These are phyloP conservation scores for Catharanthus roseus DNA, from an alignment of 257 asterid species.

Conservation along the genomic window DNA sequence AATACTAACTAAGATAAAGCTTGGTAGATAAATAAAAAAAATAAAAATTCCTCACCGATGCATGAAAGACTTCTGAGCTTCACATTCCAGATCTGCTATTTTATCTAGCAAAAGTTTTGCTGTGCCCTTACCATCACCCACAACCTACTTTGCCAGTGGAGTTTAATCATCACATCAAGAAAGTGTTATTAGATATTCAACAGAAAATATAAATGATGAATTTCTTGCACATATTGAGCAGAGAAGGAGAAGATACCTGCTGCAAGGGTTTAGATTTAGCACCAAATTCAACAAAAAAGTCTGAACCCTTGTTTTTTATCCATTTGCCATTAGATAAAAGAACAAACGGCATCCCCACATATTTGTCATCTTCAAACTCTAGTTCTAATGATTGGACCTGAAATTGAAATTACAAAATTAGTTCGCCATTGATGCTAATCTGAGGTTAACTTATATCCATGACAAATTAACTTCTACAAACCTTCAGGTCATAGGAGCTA, in stretches of 20 bases:
- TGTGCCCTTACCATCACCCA: slow-evolving; percentile 73
- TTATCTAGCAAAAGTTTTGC: slow-evolving; percentile 74
- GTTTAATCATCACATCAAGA: slow-evolving; percentile 15
- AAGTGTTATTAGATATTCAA: background rate
- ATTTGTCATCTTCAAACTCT: slow-evolving; percentile 55
- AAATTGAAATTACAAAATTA: slow-evolving; percentile 9
- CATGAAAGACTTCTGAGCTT: slow-evolving; percentile 98
- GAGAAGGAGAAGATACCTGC: slow-evolving; percentile 37
- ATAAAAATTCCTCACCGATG: slow-evolving; percentile 58
- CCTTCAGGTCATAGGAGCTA: slow-evolving; percentile 50
- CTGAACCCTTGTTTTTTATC: slow-evolving; percentile 77
- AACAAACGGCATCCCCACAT: slow-evolving; percentile 96
- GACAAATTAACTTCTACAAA: slow-evolving; percentile 22
- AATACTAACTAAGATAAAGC: background rate
- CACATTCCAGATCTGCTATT: slow-evolving; percentile 87
- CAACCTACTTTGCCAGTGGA: slow-evolving; percentile 25
- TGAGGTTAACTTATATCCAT: background rate
- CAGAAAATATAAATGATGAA: background rate
- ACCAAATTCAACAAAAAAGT: slow-evolving; percentile 68
- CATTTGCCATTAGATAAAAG: slow-evolving; percentile 69
- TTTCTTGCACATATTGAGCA: background rate
- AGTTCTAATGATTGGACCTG: slow-evolving; percentile 88
- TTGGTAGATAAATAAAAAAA: background rate
- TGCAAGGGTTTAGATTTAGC: slow-evolving; percentile 34
- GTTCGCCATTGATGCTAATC: slow-evolving; percentile 7